Evolutionary conservation across 1,284 basidiomycete species (phyloP), one percentile per base, ranked within the genome.

Genomic region (Boletus mariae): DNA sequence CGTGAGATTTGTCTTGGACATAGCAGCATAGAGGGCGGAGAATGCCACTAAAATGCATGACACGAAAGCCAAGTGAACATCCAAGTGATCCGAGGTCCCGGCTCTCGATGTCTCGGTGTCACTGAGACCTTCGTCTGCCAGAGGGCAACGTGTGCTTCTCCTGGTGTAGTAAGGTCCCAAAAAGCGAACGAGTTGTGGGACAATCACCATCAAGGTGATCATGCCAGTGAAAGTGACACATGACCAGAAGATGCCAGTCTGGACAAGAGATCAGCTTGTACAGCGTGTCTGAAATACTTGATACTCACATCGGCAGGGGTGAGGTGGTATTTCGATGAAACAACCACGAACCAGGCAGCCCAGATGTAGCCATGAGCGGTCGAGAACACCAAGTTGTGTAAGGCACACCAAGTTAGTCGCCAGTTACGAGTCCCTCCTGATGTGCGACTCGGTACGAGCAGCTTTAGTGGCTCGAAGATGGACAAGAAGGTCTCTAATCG

Each of bases 201-300:
- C 40, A 6, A 58, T 34, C 23, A 55, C 20, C n/a, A 41, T 49
- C 56, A 66, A 42, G 13, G 44, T 13, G 26, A 69, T 35, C 2
- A 40, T 56, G 11, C 52, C n/a, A 15, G 57, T 64, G n/a, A 58
- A 5, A 25, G 51, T 47, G 23, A 41, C 4, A 2, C 51, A 32
- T 1, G 56, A 54, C n/a, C 67, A 31, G 43, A 68, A 59, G 4
- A 67, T 26, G n/a, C 65, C 68, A 2, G 59, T 69, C 65, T 70
- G 13, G 7, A 38, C 44, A 0, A 15, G 9, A 7, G n/a, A 44
- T 60, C 10, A 70, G 45, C 25, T n/a, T 25, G 23, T 4, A 38
- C 10, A 1, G 3, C 1, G 2, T 37, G 4, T 6, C 0, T 3
- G 25, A 10, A 13, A 25, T 29, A 5, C 7, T 3, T 4, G 4